Conservation (phyloP, 1,284 basidiomycete genomes). For the Leccinum colubrinum region DNA sequence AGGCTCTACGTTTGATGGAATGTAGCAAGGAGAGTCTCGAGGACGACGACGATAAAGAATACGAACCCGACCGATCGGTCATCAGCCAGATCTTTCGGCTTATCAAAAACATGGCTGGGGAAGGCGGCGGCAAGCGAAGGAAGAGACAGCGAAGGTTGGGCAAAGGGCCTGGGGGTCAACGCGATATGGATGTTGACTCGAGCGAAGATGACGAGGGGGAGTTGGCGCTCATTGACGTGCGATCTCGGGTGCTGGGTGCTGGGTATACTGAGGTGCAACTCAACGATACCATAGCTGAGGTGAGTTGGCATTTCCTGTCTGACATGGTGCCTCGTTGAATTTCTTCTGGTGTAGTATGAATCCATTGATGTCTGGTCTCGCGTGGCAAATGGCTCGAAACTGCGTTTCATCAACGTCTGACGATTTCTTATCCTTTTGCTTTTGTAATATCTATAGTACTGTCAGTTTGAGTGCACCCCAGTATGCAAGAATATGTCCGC, state of each 20-base stretch:
- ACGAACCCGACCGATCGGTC: conserved; percentile 73
- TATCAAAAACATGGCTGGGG: conserved; percentile 79
- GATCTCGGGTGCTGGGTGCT: conserved; percentile 78
- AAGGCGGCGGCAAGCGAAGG: conserved; percentile 39
- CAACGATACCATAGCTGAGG: conserved; percentile 78
- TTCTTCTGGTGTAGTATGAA: conserved; percentile 63
- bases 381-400: conserved; percentile 73
- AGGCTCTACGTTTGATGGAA: conserved; percentile 95
- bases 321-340: conserved; percentile 8
- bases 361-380: conserved; percentile 74
- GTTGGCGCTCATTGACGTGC: conserved; percentile 79
- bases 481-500: conserved; percentile 18
- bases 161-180: conserved; percentile 64
- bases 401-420: conserved; percentile 51
- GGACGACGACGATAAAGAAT: conserved; percentile 72
- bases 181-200: conserved; percentile 66
- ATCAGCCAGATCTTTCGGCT: conserved; percentile 86
- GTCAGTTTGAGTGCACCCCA: conserved; percentile 1
- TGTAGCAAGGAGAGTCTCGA: conserved; percentile 90
- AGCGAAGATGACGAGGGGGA: conserved; percentile 60
- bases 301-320: conserved; percentile 38
- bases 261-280: conserved; percentile 91
- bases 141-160: conserved; percentile 52
- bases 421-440: background rate
- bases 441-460: background rate